These are phyloP conservation scores for Eutrema heterophyllum DNA, from an alignment of 345 rosid species.

Conservation along the genomic window DNA sequence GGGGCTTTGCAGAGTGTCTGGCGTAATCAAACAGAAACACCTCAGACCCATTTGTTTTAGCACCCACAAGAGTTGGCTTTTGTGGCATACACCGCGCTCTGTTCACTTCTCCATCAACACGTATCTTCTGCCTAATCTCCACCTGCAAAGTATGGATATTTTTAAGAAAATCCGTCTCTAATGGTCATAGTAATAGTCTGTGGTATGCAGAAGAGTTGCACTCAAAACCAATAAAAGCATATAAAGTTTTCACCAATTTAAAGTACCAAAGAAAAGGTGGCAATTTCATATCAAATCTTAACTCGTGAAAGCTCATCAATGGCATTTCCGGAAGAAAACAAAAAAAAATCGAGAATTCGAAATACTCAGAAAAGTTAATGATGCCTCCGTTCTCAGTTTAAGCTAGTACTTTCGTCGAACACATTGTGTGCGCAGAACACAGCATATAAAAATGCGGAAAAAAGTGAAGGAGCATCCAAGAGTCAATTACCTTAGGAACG, in stretches of 20 bases:
- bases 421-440: slow-evolving; percentile 19
- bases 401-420: slow-evolving; percentile 34
- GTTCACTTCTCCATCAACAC: slow-evolving; percentile 85
- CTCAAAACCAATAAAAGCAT: too few species aligned
- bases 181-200: too few species aligned
- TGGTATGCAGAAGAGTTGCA: neutral
- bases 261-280: too few species aligned
- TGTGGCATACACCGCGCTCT: slow-evolving; percentile 90
- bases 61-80: slow-evolving; percentile 59
- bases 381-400: neutral
- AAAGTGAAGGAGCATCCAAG: neutral
- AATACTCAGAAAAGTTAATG: neutral
- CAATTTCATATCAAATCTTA: too few species aligned
- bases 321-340: too few species aligned
- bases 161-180: neutral
- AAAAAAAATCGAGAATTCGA: too few species aligned
- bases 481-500: slow-evolving; percentile 47
- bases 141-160: slow-evolving; percentile 36
- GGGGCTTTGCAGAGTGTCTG: slow-evolving; percentile 46
- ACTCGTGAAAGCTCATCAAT: too few species aligned
- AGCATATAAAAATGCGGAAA: neutral
- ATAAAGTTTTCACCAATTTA: too few species aligned
- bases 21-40: slow-evolving; percentile 67
- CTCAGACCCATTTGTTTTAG: slow-evolving; percentile 72
- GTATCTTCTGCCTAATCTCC: slow-evolving; percentile 67